Conservation (phyloP, 2,329 filamentous ascomycete genomes). For the Sclerotinia nivalis region DNA sequence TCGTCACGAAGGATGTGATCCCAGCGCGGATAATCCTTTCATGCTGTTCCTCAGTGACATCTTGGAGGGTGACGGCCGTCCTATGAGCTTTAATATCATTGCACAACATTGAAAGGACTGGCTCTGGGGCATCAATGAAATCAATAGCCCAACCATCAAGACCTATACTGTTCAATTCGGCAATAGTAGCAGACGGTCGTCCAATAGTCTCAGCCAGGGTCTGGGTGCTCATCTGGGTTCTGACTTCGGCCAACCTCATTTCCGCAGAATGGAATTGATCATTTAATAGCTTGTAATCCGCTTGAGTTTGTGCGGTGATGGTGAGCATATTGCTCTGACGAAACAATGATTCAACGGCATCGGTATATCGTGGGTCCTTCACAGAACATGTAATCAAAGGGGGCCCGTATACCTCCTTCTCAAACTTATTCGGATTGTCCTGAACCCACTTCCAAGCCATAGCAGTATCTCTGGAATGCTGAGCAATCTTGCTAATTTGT, state of each 20-base stretch:
- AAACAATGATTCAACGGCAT: slow-evolving; percentile 60
- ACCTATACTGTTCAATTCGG: slow-evolving; percentile 60
- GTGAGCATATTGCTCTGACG: slow-evolving; percentile 54
- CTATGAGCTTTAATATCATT: slow-evolving; percentile 67
- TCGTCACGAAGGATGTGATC: slow-evolving; percentile 71
- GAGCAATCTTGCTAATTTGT: slow-evolving; percentile 65
- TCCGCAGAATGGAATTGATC: slow-evolving; percentile 58
- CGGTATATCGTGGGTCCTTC: slow-evolving; percentile 57
- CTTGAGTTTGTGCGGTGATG: slow-evolving; percentile 73
- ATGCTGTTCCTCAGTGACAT: slow-evolving; percentile 68
- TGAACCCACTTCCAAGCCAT: slow-evolving; percentile 82
- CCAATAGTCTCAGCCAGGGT: slow-evolving; percentile 54
- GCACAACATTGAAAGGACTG: slow-evolving; percentile 87
- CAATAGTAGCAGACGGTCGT: slow-evolving; percentile 46
- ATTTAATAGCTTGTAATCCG: slow-evolving; percentile 74
- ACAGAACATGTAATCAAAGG: slow-evolving; percentile 65
- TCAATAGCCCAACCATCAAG: slow-evolving; percentile 82
- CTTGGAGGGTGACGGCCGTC: slow-evolving; percentile 63
- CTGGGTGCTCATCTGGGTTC: slow-evolving; percentile 56
- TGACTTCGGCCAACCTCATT: slow-evolving; percentile 68
- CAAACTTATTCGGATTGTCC: slow-evolving; percentile 62
- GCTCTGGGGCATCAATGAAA: slow-evolving; percentile 74
- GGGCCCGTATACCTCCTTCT: slow-evolving; percentile 64
- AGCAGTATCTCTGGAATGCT: slow-evolving; percentile 62
- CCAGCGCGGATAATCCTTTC: slow-evolving; percentile 56